Base-by-base conservation (phyloP, 179 eudicot genomes). In the Corrigiola litoralis region DNA sequence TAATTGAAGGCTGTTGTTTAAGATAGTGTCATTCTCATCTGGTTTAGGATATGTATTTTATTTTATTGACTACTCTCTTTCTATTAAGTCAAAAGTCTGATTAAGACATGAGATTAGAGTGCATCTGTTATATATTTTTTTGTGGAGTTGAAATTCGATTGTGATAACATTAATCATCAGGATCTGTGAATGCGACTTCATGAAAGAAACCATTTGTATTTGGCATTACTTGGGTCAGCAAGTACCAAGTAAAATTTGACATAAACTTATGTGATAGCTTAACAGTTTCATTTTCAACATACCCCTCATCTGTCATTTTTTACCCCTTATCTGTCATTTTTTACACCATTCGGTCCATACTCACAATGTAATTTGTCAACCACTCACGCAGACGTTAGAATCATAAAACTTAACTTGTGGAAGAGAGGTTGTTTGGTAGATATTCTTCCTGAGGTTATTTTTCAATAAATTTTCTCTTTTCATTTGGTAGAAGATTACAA, bases 21-120 rank as follows among this genome's bases (percentile, higher is more conserved):
- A 41, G 21, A 58, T 11, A 36, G 31, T 58, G 63, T 38, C 47
- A 58, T 23, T 20, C n/a, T n/a, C n/a, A n/a, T 58, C 18, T 37
- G 10, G 46, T 5, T 37, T 5, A 58, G 20, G 4, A 37, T 4
- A 1, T 13, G 37, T 28, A 20, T 17, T 28, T 31, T 16, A n/a
- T 37, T 48, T 63, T 4, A 11, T 1, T 11, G 27, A 29, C 9
- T 14, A 27, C 53, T 13, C 47, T 46, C 17, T 48, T 28, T 28
- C 32, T 31, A 47, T 40, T 59, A 42, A 41, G 50, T 59, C 50
- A 48, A 59, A 58, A 59, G 31, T 7, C 4, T 40, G 64, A 59
- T 25, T 13, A 59, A 23, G 64, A 59, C 64, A 59, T 59, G 64
- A 40, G 49, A 59, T 59, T 59, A 59, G 49, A 42, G 24, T 14